Evolutionary conservation across 2,329 filamentous ascomycete genomes (phyloP).

Genomic region (Phialocephala subalpina): DNA sequence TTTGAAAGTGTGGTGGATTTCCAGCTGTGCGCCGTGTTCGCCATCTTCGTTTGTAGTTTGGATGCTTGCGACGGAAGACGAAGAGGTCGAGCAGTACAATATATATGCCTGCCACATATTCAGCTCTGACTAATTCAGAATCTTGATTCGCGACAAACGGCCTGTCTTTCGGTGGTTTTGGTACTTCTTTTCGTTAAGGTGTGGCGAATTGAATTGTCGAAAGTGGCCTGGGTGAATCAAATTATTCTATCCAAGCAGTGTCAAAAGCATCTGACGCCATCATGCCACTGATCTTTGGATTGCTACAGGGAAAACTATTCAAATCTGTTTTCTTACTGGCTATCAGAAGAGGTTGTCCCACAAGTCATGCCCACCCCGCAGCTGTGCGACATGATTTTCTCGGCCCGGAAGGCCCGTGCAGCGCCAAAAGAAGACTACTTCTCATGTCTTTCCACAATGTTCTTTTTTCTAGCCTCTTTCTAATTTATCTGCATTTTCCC

Average conservation of each 20-base stretch:
- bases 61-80: neutral
- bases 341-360: neutral
- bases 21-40: constrained; percentile 9
- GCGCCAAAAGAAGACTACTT: too few relatives aligned
- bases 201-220: too few relatives aligned
- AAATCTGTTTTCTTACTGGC: neutral
- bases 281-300: too few relatives aligned
- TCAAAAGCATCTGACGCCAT: too few relatives aligned
- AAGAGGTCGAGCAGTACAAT: neutral
- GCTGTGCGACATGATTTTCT: neutral
- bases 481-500: neutral
- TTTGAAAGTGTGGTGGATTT: neutral
- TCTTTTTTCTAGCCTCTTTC: neutral
- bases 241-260: too few relatives aligned
- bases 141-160: too few relatives aligned
- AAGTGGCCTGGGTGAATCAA: too few relatives aligned
- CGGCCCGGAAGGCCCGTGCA: neutral
- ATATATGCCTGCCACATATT: neutral
- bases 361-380: neutral
- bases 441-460: neutral
- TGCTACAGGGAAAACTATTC: too few relatives aligned
- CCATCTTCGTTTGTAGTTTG: neutral
- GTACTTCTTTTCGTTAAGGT: too few relatives aligned
- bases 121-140: neutral
- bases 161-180: too few relatives aligned